A percentile compares a stretch with the other conserved stretches of the same genome.
Conservation (phyloP, 306 rosid species). For the Cicer arietinum region DNA sequence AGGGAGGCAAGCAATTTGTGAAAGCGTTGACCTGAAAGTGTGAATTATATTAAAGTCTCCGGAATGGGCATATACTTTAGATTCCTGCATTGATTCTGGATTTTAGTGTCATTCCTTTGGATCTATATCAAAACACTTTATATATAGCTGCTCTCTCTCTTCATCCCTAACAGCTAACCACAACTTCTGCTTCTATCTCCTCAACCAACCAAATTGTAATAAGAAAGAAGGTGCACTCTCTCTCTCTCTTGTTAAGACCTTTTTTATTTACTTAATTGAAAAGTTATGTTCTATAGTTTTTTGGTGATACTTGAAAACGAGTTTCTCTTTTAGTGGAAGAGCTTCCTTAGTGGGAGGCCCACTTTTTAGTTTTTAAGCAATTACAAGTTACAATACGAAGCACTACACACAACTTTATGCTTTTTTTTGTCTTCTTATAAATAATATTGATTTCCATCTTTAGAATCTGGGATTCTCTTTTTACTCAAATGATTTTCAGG, state of each 20-base stretch:
- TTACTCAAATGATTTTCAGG: neutral
- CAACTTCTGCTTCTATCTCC: conserved; percentile 10
- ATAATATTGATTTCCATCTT: conserved; percentile 32
- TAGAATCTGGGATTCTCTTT: conserved; percentile 39
- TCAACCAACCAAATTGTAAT: neutral
- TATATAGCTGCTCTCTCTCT: neutral
- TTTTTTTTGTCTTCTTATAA: neutral
- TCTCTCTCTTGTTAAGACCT: conserved; percentile 13
- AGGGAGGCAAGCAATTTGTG: conserved; percentile 30
- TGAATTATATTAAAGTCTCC: neutral
- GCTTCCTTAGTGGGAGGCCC: conserved; percentile 45
- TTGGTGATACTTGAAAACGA: conserved; percentile 1
- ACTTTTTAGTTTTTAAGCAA: conserved; percentile 43
- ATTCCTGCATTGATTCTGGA: conserved; percentile 37
- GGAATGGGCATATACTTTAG: conserved; percentile 40
- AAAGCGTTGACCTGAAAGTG: conserved; percentile 40
- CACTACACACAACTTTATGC: conserved; percentile 29
- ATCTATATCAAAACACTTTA: neutral
- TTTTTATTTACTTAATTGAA: neutral
- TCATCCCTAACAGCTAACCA: neutral
- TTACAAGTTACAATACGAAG: neutral
- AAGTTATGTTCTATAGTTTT: neutral
- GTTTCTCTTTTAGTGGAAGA: conserved; percentile 26
- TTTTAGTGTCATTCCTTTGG: neutral
- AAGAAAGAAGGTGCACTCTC: conserved; percentile 34